phyloP scores from a whole-genome alignment of 352 stramenopile species.

The Globisporangium spiculum region DNA sequence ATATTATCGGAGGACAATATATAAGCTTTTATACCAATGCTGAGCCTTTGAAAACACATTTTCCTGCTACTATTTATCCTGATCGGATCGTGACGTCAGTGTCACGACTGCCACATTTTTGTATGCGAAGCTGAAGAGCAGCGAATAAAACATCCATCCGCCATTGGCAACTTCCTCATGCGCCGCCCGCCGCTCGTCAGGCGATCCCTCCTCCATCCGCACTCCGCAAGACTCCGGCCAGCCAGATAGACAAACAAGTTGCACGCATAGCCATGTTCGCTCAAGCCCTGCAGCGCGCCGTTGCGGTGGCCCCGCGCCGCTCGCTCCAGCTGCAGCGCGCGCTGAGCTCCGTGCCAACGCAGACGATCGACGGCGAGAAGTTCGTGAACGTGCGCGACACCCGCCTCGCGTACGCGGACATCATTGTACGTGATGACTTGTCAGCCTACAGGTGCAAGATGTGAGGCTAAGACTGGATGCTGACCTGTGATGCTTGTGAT shows the following conservation, averaged over 20 bases:
- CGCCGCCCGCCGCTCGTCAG: not conserved
- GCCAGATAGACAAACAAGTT: not conserved
- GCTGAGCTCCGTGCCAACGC: constrained; percentile 29
- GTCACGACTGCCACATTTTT: not conserved
- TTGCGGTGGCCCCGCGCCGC: not conserved
- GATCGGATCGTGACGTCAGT: not conserved
- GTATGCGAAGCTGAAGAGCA: constrained; percentile 1
- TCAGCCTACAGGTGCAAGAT: too few relatives aligned
- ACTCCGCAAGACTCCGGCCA: constrained; percentile 1
- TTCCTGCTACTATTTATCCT: not conserved
- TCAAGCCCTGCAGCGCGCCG: constrained; percentile 11
- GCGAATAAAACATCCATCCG: constrained; percentile 1
- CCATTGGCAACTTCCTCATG: not conserved
- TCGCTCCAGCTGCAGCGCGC: not conserved
- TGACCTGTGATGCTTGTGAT: not conserved
- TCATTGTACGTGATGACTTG: constrained; percentile 37
- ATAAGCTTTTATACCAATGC: not conserved
- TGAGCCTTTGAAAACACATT: not conserved
- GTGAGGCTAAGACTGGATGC: not conserved
- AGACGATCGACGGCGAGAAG: constrained; percentile 27
- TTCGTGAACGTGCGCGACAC: constrained; percentile 51
- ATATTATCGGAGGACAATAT: too few relatives aligned
- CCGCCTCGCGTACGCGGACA: constrained; percentile 54
- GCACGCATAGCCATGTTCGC: not conserved
- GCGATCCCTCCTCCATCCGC: not conserved